Percentiles rank a stretch among this genome's conserved stretches.
Evolutionary conservation across 176 grass and related monocot species (phyloP).

Genomic region (Metroxylon sagu): DNA sequence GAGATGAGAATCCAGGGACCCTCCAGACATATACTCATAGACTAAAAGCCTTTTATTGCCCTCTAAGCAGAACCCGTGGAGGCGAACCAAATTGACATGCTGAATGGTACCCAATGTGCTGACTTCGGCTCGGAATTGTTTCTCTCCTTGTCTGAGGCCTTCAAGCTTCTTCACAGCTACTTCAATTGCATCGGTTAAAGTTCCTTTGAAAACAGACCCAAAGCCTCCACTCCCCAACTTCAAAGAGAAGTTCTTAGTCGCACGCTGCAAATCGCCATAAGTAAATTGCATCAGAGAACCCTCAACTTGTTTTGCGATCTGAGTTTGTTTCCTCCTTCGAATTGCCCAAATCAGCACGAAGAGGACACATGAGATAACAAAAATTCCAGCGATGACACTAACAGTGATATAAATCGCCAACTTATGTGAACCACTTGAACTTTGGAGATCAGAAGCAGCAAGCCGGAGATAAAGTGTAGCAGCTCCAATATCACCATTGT

Average conservation of each 20-base stretch:
- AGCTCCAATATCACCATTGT: conserved; percentile 15
- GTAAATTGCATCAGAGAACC: conserved; percentile 8
- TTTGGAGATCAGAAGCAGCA: conserved; percentile 11
- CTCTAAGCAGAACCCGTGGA: conserved; percentile 22
- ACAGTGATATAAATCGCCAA: background rate
- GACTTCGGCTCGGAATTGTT: conserved; percentile 32
- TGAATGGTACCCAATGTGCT: conserved; percentile 26
- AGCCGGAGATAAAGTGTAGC: conserved; percentile 19
- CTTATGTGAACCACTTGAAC: conserved; percentile 5
- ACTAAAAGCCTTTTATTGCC: conserved; percentile 22
- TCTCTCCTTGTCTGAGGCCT: conserved; percentile 28
- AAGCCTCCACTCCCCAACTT: conserved; percentile 30
- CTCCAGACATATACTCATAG: conserved; percentile 32
- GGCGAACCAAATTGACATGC: conserved; percentile 23
- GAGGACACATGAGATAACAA: background rate
- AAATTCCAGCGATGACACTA: background rate
- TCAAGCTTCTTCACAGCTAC: conserved; percentile 39
- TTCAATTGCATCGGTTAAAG: conserved; percentile 5
- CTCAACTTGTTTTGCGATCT: background rate
- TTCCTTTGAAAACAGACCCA: conserved; percentile 30
- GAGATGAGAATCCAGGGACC: conserved; percentile 24
- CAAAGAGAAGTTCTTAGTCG: conserved; percentile 31
- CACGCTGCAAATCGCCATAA: conserved; percentile 13
- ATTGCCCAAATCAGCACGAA: background rate
- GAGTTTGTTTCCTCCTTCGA: background rate